Conservation (phyloP, 176 grass and related monocot species). For the Dactylis glomerata region DNA sequence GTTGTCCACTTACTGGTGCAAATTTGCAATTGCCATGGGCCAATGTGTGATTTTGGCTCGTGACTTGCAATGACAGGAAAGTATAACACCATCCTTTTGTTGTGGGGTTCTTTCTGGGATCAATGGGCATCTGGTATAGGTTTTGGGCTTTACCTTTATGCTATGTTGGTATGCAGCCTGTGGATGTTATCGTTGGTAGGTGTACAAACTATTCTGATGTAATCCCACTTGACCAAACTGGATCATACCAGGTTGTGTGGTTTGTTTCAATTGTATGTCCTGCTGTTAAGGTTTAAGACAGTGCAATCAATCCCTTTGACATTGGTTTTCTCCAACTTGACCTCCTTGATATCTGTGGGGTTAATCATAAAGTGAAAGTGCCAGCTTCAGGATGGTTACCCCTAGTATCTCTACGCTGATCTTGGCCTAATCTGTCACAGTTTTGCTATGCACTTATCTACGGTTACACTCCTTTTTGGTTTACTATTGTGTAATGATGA, state of each 20-base stretch:
- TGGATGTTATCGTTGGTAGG: background rate
- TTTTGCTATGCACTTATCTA: conserved; percentile 4
- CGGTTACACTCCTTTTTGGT: background rate
- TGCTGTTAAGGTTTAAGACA: conserved; percentile 8
- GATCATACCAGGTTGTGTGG: background rate
- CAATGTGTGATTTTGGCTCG: background rate
- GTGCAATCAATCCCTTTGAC: background rate
- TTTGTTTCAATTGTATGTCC: background rate
- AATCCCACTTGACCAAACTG: background rate
- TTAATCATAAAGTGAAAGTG: background rate
- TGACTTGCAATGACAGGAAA: conserved; percentile 18
- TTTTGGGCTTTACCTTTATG: conserved; percentile 11
- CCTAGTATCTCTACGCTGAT: background rate
- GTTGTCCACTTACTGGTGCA: background rate
- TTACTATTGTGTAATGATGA: conserved; percentile 7
- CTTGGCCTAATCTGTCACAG: background rate
- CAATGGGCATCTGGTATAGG: background rate
- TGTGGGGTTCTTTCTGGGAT: conserved; percentile 3
- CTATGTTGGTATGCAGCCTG: background rate
- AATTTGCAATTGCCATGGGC: background rate
- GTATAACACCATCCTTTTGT: background rate
- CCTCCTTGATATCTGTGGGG: background rate
- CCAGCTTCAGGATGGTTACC: background rate
- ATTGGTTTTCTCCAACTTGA: conserved; percentile 9
- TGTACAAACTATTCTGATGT: background rate